Evolutionary conservation across 2,329 filamentous ascomycete genomes (phyloP).

Genomic region (Fusarium napiforme): DNA sequence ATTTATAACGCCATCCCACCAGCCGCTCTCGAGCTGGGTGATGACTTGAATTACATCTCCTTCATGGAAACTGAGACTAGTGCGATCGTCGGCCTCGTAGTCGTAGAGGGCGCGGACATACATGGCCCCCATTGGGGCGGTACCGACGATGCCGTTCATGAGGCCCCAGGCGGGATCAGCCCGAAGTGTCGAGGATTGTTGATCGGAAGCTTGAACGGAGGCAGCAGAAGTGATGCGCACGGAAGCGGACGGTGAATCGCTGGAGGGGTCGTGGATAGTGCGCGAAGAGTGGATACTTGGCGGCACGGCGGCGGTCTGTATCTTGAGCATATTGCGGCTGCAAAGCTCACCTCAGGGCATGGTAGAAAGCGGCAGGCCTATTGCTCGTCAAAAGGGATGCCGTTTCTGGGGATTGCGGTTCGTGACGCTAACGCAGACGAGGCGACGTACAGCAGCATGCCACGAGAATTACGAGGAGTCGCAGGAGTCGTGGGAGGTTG

Average conservation of each 20-base stretch:
- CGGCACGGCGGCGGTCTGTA: conserved; percentile 47
- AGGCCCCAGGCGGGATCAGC: conserved; percentile 44
- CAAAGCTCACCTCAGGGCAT: conserved; percentile 51
- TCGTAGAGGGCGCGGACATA: conserved; percentile 97
- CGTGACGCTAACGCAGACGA: conserved; percentile 20
- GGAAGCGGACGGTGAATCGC: conserved; percentile 44
- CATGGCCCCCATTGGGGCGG: conserved; percentile 74
- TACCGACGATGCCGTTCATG: conserved; percentile 72
- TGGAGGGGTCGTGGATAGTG: conserved; percentile 46
- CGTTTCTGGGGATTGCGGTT: conserved; percentile 27
- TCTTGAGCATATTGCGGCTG: conserved; percentile 48
- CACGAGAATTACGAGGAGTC: conserved; percentile 30
- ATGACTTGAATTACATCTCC: conserved; percentile 99
- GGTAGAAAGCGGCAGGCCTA: conserved; percentile 47
- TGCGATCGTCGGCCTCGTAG: conserved; percentile 97
- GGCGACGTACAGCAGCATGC: conserved; percentile 36
- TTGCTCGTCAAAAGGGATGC: conserved; percentile 43
- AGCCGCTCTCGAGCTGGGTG: conserved; percentile 96
- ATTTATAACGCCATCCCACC: conserved; percentile 99
- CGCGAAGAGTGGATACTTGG: conserved; percentile 49
- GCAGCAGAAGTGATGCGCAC: conserved; percentile 44
- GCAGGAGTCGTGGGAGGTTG: conserved; percentile 36
- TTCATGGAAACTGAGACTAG: conserved; percentile 94
- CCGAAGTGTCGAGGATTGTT: conserved; percentile 40
- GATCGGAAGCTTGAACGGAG: conserved; percentile 42